Conservation (phyloP, 176 grass and related monocot genomes). For the Oryza punctata region DNA sequence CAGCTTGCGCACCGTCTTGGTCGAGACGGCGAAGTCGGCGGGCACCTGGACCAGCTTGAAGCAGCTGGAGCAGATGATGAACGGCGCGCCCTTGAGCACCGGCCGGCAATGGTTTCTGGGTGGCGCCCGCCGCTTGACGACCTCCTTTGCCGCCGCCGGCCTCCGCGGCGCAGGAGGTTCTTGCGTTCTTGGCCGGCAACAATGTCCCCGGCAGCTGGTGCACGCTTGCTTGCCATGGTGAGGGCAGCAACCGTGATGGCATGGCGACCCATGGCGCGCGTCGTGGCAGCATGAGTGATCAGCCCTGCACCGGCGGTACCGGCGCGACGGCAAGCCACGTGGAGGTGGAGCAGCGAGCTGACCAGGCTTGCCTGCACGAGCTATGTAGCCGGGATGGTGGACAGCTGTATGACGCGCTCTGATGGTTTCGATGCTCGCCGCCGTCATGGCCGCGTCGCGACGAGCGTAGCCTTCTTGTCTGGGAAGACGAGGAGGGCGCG, state of each 20-base stretch:
- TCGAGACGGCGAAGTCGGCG: slow-evolving; percentile 57
- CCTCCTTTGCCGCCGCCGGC: slow-evolving; percentile 16
- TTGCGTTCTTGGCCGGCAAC: slow-evolving; percentile 22
- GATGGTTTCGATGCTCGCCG: not conserved
- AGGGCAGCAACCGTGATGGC: slow-evolving; percentile 33
- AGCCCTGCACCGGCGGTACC: slow-evolving; percentile 38
- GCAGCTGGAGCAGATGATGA: slow-evolving; percentile 85
- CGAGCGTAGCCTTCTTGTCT: not conserved
- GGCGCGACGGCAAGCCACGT: slow-evolving; percentile 41
- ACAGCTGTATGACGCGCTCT: slow-evolving; percentile 15
- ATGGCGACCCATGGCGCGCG: not conserved
- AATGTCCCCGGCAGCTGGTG: slow-evolving; percentile 45
- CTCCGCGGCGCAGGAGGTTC: not conserved
- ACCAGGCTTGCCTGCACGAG: not conserved
- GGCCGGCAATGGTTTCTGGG: slow-evolving; percentile 70
- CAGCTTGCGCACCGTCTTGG: slow-evolving; percentile 57
- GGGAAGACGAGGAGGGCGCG: slow-evolving; percentile 32
- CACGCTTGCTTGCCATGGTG: slow-evolving; percentile 24
- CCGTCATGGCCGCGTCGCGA: not conserved
- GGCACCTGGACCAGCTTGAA: slow-evolving; percentile 75
- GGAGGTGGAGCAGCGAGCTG: not conserved
- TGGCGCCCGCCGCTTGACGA: slow-evolving; percentile 15
- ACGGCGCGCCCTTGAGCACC: slow-evolving; percentile 80
- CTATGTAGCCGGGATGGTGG: not conserved
- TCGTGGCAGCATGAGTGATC: not conserved